Percentiles rank a stretch among this genome's conserved stretches.
phyloP scores from a whole-genome alignment of 805 yeast genomes.

The Suhomyces prunicola region DNA sequence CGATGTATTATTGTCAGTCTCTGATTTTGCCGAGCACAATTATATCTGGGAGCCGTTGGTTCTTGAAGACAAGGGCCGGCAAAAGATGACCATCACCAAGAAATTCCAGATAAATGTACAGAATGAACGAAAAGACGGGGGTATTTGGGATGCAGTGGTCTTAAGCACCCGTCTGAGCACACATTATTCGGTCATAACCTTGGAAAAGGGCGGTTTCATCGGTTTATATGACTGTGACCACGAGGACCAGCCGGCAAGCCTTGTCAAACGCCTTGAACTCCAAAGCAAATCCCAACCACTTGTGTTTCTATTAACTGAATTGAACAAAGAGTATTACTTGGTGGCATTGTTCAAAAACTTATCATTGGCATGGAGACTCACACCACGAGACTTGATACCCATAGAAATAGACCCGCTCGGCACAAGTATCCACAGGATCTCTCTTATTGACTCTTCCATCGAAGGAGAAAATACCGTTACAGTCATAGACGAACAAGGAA shows the following conservation, averaged over 20 bases:
- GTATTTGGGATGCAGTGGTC: conserved; percentile 32
- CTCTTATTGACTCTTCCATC: conserved; percentile 48
- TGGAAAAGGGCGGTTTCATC: conserved; percentile 36
- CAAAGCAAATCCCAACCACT: conserved; percentile 16
- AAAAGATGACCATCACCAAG: conserved; percentile 30
- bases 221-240: conserved; percentile 62
- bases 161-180: conserved; percentile 25
- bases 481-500: conserved; percentile 46
- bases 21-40: conserved; percentile 36
- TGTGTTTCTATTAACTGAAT: conserved; percentile 21
- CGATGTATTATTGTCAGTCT: conserved; percentile 34
- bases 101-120: conserved; percentile 28
- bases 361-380: conserved; percentile 41
- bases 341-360: conserved; percentile 47
- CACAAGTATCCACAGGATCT: conserved; percentile 38
- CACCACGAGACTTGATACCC: neutral
- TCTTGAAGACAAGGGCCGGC: conserved; percentile 12
- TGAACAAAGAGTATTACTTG: conserved; percentile 30
- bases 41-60: conserved; percentile 42
- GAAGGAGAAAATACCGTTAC: conserved; percentile 43
- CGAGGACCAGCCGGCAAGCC: conserved; percentile 29
- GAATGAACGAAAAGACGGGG: conserved; percentile 8
- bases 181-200: conserved; percentile 30
- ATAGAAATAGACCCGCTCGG: conserved; percentile 23
- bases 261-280: conserved; percentile 17